These are phyloP conservation scores for Samsoniella hepiali DNA, from an alignment of 2,329 filamentous ascomycete genomes.

Conservation along the genomic window DNA sequence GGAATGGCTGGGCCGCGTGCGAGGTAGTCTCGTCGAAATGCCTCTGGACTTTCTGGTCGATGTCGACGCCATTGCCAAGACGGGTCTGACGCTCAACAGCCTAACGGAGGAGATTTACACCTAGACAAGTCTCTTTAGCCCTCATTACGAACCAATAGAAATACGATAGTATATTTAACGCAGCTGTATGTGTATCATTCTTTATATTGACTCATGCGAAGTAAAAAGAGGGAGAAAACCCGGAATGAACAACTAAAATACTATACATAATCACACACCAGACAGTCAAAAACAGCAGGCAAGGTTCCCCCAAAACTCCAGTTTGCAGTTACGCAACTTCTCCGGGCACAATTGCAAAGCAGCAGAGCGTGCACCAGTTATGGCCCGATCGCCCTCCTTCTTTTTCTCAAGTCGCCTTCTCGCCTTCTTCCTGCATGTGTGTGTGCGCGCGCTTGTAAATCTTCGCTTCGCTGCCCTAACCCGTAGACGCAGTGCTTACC, in stretches of 20 bases:
- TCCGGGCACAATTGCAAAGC: background rate
- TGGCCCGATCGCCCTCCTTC: background rate
- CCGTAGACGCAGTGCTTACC: constrained; percentile 4
- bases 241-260: constrained; percentile 1
- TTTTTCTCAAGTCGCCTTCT: background rate
- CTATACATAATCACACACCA: constrained; percentile 15
- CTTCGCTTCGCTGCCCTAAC: constrained; percentile 7
- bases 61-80: constrained; percentile 78
- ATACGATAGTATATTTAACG: background rate
- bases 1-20: constrained; percentile 62
- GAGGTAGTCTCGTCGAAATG: constrained; percentile 82
- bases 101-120: constrained; percentile 74
- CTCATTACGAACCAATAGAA: background rate
- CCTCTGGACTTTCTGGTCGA: constrained; percentile 82
- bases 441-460: constrained; percentile 5
- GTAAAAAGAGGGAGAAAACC: background rate
- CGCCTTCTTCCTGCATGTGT: constrained; percentile 9
- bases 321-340: background rate
- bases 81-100: constrained; percentile 69
- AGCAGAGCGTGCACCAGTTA: background rate
- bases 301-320: constrained; percentile 13
- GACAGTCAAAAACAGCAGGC: constrained; percentile 18
- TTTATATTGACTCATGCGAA: constrained; percentile 3
- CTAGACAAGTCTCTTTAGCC: constrained; percentile 23
- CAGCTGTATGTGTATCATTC: background rate